Base-by-base conservation (phyloP, 768 basidiomycete species). In the Agaricus blazei region DNA sequence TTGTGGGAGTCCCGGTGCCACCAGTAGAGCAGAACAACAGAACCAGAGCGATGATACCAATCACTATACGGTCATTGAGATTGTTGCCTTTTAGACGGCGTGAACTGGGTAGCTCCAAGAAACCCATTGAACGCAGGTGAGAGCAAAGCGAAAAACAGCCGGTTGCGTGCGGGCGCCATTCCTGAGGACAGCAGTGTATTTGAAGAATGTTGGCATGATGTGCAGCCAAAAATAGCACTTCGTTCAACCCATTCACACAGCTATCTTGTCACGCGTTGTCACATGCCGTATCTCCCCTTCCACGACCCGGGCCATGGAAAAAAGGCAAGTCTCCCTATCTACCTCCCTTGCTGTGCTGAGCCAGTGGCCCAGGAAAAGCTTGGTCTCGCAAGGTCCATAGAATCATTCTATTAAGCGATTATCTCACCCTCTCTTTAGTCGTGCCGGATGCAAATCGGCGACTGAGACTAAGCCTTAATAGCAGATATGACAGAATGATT, bases 401-500 rank as follows among this genome's bases (percentile, higher is more conserved):
- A 49, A 12, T 19, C 41, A 38, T 37, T 15, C n/a, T 8, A 27
- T 7, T 26, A 26, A 19, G 8, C 37, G 31, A 19, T 38, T 50
- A 34, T 42, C 49, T 40, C 46, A 42, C 28, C 14, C 47, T 44
- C 29, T 46, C 42, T 61, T 53, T 31, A 52, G 51, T 53, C 24
- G 54, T 45, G 48, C 54, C 56, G 46, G 56, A 62, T 29, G 51
- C 63, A n/a, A 88, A 83, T 59, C 78, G 82, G 19, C 75, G 74
- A 26, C 80, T 71, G 60, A 64, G 61, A 48, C 70, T 68, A 37
- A 76, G 77, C 7, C 67, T 84, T 48, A 89, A 88, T 60, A 65
- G 75, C 34, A 78, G 79, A 38, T 87, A 82, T 60, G 87, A 89
- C 65, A 73, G 73, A 43, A 89, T 90, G 87, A 68, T 88, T 29